Percentiles rank a stretch among this genome's conserved stretches.
These are phyloP conservation scores for Coemansia biformis DNA, from an alignment of 192 early-diverging fungal genomes.

Conservation along the genomic window DNA sequence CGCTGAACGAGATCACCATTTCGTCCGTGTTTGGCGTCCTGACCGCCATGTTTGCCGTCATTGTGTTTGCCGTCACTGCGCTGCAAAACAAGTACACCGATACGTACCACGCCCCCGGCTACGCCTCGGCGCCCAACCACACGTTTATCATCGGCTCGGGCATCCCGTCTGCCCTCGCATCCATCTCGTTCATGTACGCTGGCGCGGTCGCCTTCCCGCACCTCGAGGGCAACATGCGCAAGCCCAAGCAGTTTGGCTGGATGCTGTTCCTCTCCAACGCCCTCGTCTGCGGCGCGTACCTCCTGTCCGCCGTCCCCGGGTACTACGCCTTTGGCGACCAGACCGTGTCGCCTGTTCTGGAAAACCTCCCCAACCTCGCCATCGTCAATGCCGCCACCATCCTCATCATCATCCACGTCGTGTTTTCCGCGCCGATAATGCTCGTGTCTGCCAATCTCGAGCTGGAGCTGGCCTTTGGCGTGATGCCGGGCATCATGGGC, in stretches of 20 bases:
- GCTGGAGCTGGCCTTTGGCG: slow-evolving; percentile 61
- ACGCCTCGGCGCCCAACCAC: slow-evolving; percentile 35
- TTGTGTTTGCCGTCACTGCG: slow-evolving; percentile 41
- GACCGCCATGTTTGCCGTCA: slow-evolving; percentile 60
- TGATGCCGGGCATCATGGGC: slow-evolving; percentile 55
- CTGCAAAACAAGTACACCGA: slow-evolving; percentile 41
- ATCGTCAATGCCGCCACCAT: slow-evolving; percentile 60
- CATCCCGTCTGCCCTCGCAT: slow-evolving; percentile 70
- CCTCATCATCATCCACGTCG: slow-evolving; percentile 74
- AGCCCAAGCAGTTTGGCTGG: slow-evolving; percentile 61
- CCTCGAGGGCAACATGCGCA: slow-evolving; percentile 75
- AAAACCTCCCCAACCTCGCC: slow-evolving; percentile 60
- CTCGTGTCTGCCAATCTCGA: slow-evolving; percentile 70
- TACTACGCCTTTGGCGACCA: slow-evolving; percentile 69
- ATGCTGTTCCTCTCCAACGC: slow-evolving; percentile 59
- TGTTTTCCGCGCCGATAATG: slow-evolving; percentile 75
- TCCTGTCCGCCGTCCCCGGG: slow-evolving; percentile 62
- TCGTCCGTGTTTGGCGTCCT: slow-evolving; percentile 68
- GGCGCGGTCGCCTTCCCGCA: slow-evolving; percentile 81
- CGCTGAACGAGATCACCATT: slow-evolving; percentile 73
- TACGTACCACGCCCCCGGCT: slow-evolving; percentile 32
- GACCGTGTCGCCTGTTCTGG: slow-evolving; percentile 65
- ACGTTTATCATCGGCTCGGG: slow-evolving; percentile 57
- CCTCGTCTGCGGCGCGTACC: slow-evolving; percentile 65
- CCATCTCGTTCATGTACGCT: slow-evolving; percentile 78